Percentiles rank a stretch among this genome's conserved stretches.
phyloP scores from a whole-genome alignment of 148 eudicot species.

The Polygonum maritimum region DNA sequence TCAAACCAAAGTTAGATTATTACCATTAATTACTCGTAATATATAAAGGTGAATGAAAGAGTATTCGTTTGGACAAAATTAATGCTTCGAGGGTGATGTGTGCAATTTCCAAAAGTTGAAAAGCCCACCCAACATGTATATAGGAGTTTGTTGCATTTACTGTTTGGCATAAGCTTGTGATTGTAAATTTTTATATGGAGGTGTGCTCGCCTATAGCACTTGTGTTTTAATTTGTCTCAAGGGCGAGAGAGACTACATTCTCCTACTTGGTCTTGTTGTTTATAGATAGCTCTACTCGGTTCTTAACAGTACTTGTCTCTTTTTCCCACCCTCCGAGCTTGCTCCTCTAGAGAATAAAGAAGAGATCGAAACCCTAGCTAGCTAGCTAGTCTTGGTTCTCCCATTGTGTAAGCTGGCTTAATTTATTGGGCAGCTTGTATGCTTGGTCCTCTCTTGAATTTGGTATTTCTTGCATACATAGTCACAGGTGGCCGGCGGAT shows the following conservation, averaged over 20 bases:
- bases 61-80: background rate
- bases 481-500: background rate
- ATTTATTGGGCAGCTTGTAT: background rate
- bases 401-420: background rate
- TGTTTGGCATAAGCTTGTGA: background rate
- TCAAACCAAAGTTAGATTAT: background rate
- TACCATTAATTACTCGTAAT: background rate
- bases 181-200: slow-evolving; percentile 4
- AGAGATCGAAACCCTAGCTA: background rate
- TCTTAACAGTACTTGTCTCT: background rate
- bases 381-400: background rate
- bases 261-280: background rate
- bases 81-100: background rate
- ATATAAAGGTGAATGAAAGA: background rate
- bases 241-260: background rate
- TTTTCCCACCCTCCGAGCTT: background rate
- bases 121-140: background rate
- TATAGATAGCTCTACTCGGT: background rate
- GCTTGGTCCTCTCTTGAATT: background rate
- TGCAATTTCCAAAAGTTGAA: background rate
- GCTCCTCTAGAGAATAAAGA: background rate
- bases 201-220: background rate
- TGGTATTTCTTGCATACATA: background rate
- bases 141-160: slow-evolving; percentile 3
- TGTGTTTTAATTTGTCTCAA: background rate